A percentile compares a stretch with the other conserved stretches of the same genome.
These are phyloP conservation scores for Petunia hybrid DNA, from an alignment of 305 asterid species.

Conservation along the genomic window DNA sequence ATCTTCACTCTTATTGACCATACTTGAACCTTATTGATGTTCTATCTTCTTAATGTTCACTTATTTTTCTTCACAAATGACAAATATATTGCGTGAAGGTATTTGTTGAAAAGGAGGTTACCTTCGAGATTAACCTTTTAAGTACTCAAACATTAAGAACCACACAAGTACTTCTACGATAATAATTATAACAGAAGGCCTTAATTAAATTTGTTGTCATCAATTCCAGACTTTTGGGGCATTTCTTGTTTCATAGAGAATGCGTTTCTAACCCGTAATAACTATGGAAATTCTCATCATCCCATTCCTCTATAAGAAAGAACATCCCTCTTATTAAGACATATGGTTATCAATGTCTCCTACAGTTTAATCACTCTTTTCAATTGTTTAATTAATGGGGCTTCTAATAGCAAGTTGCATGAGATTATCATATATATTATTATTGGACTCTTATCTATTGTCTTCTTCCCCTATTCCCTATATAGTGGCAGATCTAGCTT, in stretches of 20 bases:
- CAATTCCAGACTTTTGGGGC: not conserved
- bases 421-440: not conserved
- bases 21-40: not conserved
- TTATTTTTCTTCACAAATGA: not conserved
- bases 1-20: not conserved
- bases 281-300: slow-evolving; percentile 8
- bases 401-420: not conserved
- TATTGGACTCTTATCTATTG: not conserved
- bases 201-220: not conserved
- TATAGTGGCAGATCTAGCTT: no score
- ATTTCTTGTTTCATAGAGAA: slow-evolving; percentile 17
- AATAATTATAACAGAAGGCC: not conserved
- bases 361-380: not conserved
- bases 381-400: not conserved
- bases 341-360: slow-evolving; percentile 4
- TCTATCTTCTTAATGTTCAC: not conserved
- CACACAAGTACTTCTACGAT: slow-evolving; percentile 21
- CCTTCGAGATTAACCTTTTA: slow-evolving; percentile 4
- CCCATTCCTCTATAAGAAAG: slow-evolving; percentile 28
- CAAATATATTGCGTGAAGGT: not conserved
- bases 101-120: not conserved
- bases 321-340: not conserved
- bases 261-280: slow-evolving; percentile 30
- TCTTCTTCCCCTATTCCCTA: not conserved
- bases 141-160: not conserved